Evolutionary conservation across 352 stramenopile species (phyloP).

Genomic region (Pythium coloratum): DNA sequence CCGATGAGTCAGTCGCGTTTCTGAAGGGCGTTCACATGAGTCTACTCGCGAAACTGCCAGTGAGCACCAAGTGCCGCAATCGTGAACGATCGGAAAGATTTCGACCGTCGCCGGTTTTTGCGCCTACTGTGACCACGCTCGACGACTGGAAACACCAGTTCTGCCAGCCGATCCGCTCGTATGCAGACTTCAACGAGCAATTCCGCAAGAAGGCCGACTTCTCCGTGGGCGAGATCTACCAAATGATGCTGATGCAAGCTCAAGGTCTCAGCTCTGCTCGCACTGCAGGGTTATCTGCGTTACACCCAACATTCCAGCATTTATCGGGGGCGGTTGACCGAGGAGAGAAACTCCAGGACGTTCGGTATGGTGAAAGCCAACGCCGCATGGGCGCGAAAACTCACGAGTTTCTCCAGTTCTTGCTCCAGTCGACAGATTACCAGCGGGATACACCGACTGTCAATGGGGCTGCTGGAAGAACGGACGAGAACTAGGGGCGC

Average conservation of each 20-base stretch:
- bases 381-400: conserved; percentile 21
- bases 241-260: conserved; percentile 84
- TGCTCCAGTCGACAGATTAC: conserved; percentile 24
- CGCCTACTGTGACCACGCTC: conserved; percentile 14
- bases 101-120: conserved; percentile 4
- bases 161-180: conserved; percentile 48
- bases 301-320: conserved; percentile 54
- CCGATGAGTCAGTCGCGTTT: conserved; percentile 79
- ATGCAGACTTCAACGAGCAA: conserved; percentile 63
- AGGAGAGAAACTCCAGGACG: conserved; percentile 22
- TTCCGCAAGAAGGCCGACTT: conserved; percentile 81
- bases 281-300: conserved; percentile 38
- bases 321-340: conserved; percentile 37
- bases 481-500: neutral
- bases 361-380: conserved; percentile 29
- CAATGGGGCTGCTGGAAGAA: neutral
- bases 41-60: conserved; percentile 58
- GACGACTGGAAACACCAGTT: conserved; percentile 35
- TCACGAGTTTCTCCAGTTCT: conserved; percentile 20
- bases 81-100: conserved; percentile 18
- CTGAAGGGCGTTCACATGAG: conserved; percentile 63
- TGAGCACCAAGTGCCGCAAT: conserved; percentile 34
- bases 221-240: conserved; percentile 69
- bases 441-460: conserved; percentile 16
- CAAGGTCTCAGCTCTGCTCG: conserved; percentile 60